Evolutionary conservation across 352 stramenopile species (phyloP).

Genomic region (Phytopythium kandeliae): DNA sequence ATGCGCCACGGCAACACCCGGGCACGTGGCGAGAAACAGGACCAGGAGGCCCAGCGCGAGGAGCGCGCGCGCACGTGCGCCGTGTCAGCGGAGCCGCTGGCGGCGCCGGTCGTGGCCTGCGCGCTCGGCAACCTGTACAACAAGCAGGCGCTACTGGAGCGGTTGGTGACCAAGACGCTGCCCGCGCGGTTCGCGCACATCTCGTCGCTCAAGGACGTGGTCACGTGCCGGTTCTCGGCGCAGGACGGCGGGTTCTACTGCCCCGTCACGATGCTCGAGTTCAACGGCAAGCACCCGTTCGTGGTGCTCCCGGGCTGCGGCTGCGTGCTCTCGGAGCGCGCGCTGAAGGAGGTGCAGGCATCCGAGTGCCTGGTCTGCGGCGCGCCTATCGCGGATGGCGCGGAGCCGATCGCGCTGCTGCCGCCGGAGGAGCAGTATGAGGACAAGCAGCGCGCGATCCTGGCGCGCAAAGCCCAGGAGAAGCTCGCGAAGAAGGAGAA

Average conservation of each 20-base stretch:
- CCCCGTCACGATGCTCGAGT: constrained; percentile 82
- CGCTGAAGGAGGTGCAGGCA: constrained; percentile 77
- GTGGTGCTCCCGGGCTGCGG: constrained; percentile 75
- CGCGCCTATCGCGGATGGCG: constrained; percentile 34
- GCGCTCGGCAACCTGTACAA: constrained; percentile 91
- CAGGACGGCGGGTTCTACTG: constrained; percentile 28
- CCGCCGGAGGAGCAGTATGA: constrained; percentile 54
- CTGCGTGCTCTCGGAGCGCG: constrained; percentile 86
- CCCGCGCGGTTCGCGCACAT: constrained; percentile 75
- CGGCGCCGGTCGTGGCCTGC: constrained; percentile 84
- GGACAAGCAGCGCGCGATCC: constrained; percentile 29
- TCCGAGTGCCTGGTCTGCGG: constrained; percentile 67
- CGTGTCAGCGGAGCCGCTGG: constrained; percentile 73
- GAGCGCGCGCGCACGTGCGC: constrained; percentile 74
- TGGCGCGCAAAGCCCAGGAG: constrained; percentile 42
- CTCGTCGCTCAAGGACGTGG: constrained; percentile 83
- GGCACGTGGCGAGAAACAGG: constrained; percentile 53
- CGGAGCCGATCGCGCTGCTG: constrained; percentile 56
- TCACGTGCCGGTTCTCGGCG: constrained; percentile 56
- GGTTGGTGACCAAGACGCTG: constrained; percentile 74
- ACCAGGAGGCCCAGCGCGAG: constrained; percentile 47
- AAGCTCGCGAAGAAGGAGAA: constrained; percentile 50
- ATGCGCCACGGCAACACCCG: constrained; percentile 87
- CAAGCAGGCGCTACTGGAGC: constrained; percentile 85
- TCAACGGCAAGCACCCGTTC: constrained; percentile 87